phyloP scores from a whole-genome alignment of 2,329 filamentous ascomycete genomes.

The Teratosphaeria pseudoeucalypti region DNA sequence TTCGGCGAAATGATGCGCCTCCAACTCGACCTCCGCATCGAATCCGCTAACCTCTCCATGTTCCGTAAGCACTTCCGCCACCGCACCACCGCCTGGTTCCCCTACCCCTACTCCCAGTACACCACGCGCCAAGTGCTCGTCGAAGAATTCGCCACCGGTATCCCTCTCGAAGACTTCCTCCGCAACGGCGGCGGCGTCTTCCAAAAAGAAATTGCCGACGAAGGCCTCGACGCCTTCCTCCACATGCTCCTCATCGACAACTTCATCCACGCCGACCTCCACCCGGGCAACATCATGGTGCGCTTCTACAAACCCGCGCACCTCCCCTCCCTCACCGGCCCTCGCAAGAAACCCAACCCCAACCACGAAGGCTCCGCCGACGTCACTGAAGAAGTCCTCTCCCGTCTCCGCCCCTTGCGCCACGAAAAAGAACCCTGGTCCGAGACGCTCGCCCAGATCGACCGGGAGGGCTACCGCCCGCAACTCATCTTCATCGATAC shows the following conservation, averaged over 20 bases:
- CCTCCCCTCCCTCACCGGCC: conserved; percentile 8
- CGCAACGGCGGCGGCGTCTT: conserved; percentile 87
- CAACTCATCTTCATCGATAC: conserved; percentile 98
- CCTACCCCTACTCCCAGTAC: conserved; percentile 84
- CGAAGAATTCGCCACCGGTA: conserved; percentile 91
- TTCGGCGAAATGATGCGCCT: conserved; percentile 98
- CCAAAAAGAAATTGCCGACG: conserved; percentile 86
- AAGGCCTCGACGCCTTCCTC: conserved; percentile 89
- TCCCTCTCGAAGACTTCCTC: conserved; percentile 81
- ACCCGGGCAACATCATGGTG: conserved; percentile 98
- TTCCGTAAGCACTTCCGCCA: conserved; percentile 88
- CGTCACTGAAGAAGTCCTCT: conserved; percentile 78
- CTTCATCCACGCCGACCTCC: conserved; percentile 91
- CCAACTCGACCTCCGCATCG: conserved; percentile 91
- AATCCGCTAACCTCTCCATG: conserved; percentile 76
- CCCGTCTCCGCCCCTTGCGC: conserved; percentile 64
- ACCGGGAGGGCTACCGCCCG: conserved; percentile 78
- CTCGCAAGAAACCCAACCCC: conserved; percentile 19
- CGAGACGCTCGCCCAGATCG: conserved; percentile 62
- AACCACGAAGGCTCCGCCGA: conserved; percentile 47
- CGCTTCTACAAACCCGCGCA: conserved; percentile 75
- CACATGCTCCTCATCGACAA: conserved; percentile 97
- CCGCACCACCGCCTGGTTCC: conserved; percentile 90
- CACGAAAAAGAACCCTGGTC: conserved; percentile 59
- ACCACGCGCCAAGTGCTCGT: conserved; percentile 86